Evolutionary conservation across 768 basidiomycete species (phyloP).

Genomic region (Boletus sensibilis): DNA sequence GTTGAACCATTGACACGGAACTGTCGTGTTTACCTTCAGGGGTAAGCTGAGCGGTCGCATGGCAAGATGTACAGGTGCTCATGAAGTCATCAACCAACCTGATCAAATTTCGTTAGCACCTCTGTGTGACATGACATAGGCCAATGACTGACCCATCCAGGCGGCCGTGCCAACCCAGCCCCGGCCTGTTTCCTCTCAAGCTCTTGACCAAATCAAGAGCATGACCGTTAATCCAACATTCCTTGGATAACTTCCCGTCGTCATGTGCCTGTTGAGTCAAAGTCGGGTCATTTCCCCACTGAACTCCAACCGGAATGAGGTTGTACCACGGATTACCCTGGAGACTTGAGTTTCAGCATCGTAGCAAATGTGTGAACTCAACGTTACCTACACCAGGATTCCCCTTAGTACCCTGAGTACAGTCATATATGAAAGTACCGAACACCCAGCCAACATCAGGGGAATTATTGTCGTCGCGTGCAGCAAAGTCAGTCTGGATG

Average conservation of each 20-base stretch:
- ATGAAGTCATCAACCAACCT: neutral
- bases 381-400: neutral
- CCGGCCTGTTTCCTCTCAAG: neutral
- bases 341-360: neutral
- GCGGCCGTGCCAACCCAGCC: neutral
- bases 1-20: neutral
- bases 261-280: neutral
- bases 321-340: neutral
- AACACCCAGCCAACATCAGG: neutral
- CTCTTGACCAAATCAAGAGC: neutral
- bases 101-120: neutral
- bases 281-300: constrained; percentile 2
- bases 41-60: neutral
- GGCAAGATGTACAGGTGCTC: neutral
- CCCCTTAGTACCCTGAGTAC: neutral
- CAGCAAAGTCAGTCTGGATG: neutral
- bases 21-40: neutral
- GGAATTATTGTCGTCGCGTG: neutral
- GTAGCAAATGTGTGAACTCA: neutral
- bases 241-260: neutral
- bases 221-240: neutral
- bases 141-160: neutral
- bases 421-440: neutral
- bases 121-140: neutral
- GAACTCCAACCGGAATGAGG: neutral